phyloP scores from a whole-genome alignment of 2,329 filamentous ascomycete species.

The Metarhizium robertsii region DNA sequence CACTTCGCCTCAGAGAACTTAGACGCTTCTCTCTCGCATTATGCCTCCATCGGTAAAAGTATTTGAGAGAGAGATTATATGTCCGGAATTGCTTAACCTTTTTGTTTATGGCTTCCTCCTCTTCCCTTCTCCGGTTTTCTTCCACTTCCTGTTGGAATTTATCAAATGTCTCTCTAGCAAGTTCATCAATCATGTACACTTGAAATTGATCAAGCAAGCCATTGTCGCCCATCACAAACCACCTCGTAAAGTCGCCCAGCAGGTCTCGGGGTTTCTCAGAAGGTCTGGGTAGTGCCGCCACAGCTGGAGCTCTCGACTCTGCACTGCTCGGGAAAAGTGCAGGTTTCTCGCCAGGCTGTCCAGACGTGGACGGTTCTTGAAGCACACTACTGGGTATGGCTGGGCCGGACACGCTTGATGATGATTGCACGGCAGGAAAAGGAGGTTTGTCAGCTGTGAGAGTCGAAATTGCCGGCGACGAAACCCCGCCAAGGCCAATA shows the following conservation, averaged over 20 bases:
- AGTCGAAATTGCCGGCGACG: neutral
- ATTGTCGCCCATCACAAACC: constrained; percentile 44
- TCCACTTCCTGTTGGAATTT: constrained; percentile 30
- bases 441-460: neutral
- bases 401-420: neutral
- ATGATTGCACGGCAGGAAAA: neutral
- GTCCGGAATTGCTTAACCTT: constrained; percentile 38
- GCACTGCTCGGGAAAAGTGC: neutral
- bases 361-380: neutral
- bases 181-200: constrained; percentile 32
- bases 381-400: neutral
- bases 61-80: constrained; percentile 43
- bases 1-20: constrained; percentile 39
- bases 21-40: constrained; percentile 38
- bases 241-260: constrained; percentile 40
- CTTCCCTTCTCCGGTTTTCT: constrained; percentile 33
- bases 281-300: neutral
- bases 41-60: constrained; percentile 47
- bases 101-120: constrained; percentile 36
- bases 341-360: neutral
- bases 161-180: constrained; percentile 33
- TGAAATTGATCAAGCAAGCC: constrained; percentile 44
- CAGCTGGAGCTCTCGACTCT: neutral
- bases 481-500: neutral
- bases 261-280: constrained; percentile 24